phyloP scores from a whole-genome alignment of 768 basidiomycete species.

The Phylloporus sp. region DNA sequence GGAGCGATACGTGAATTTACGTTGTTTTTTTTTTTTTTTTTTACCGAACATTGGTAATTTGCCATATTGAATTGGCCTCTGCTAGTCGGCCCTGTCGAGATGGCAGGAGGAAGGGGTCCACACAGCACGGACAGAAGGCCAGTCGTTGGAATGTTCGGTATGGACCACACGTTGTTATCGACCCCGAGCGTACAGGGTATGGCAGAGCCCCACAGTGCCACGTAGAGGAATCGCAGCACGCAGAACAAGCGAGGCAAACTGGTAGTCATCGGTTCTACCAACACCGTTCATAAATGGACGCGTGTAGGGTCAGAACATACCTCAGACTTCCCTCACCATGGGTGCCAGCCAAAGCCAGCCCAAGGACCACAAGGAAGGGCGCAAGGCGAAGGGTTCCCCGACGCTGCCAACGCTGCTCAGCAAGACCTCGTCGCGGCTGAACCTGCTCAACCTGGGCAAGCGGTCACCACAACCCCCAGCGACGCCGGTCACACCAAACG shows the following conservation, averaged over 20 bases:
- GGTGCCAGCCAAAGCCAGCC: conserved; percentile 28
- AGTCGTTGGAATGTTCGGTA: conserved; percentile 6
- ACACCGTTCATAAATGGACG: conserved; percentile 8
- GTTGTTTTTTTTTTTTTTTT: conserved; percentile 19
- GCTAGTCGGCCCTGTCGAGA: too few species aligned
- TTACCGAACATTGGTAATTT: conserved; percentile 10
- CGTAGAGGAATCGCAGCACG: conserved; percentile 22
- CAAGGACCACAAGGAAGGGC: conserved; percentile 20
- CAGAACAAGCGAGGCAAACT: conserved; percentile 28
- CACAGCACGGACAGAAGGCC: conserved; percentile 10
- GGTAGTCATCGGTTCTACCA: conserved; percentile 11
- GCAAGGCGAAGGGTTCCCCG: conserved; percentile 20
- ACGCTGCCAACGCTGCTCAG: conserved; percentile 23
- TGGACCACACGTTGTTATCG: conserved; percentile 16
- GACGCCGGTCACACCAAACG: conserved; percentile 24
- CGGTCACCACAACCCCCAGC: conserved; percentile 30
- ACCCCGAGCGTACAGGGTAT: conserved; percentile 19
- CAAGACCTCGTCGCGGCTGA: conserved; percentile 29
- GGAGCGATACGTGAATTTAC: conserved; percentile 30
- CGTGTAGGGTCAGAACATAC: conserved; percentile 16
- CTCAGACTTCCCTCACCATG: conserved; percentile 14
- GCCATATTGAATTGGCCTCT: not conserved
- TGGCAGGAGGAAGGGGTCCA: too few species aligned
- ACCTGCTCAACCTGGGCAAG: conserved; percentile 24
- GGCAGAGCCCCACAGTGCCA: conserved; percentile 13